Evolutionary conservation across 225 moss, liverwort and hornwort genomes (phyloP).

Genomic region (Pleurozium schreberi): DNA sequence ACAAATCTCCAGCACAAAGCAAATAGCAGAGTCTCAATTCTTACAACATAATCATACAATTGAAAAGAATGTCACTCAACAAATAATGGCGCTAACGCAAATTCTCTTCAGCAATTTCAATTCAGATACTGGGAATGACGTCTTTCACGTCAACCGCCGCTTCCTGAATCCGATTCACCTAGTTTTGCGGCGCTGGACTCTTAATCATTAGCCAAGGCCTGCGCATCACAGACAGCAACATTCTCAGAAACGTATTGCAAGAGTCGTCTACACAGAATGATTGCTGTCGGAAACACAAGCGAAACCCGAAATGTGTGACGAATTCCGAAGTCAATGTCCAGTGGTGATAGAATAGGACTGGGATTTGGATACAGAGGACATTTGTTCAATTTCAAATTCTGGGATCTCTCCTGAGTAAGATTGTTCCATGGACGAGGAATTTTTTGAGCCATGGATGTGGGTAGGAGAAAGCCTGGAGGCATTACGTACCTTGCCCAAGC

Average conservation of each 20-base stretch:
- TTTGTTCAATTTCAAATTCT: too few species aligned
- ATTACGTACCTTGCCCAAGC: not conserved
- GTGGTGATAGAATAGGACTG: not conserved
- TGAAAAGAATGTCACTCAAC: not conserved
- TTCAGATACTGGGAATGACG: not conserved
- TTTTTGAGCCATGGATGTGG: too few species aligned
- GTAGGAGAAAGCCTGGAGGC: too few species aligned
- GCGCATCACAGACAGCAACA: not conserved
- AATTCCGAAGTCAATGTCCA: too few species aligned
- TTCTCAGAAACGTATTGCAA: not conserved
- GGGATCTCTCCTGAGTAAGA: too few species aligned
- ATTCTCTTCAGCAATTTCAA: not conserved
- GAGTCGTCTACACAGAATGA: not conserved
- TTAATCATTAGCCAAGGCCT: slow-evolving; percentile 8
- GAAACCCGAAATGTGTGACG: too few species aligned
- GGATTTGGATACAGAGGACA: too few species aligned
- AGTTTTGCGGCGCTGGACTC: not conserved
- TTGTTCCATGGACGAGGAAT: too few species aligned
- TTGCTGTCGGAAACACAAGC: not conserved
- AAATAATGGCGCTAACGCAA: not conserved
- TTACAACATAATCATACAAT: not conserved
- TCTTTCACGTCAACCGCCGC: not conserved
- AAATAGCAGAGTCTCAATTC: not conserved
- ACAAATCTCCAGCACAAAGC: not conserved
- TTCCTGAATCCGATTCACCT: not conserved